Evolutionary conservation across 257 asterid genomes (phyloP), one percentile per base, ranked within the genome.

Genomic region (Nicotiana benthamiana): DNA sequence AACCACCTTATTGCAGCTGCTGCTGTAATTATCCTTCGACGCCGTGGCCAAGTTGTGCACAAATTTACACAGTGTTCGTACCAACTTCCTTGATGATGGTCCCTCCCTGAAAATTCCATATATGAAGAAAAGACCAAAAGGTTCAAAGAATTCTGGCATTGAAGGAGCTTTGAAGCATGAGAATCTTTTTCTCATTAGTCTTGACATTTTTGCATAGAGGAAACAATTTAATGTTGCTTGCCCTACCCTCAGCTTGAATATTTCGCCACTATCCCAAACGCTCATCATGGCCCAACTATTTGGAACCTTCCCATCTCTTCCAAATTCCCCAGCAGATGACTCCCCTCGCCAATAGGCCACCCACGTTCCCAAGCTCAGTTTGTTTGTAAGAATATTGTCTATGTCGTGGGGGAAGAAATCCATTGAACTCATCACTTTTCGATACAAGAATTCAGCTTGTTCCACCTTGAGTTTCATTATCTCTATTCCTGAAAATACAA

Each of bases 361-460:
- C 90, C 90, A 87, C 30, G 90, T 87, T 20, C 90, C 90, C 43
- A 84, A n/a, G 48, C 86, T 87, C 80, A 87, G 80, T 80, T 54
- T 77, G 63, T 87, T 84, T 11, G 18, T 78, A 18, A 85, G 27
- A 17, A 87, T 81, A 40, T 70, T 57, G 78, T 87, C 86, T 3
- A 87, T 87, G 26, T 87, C 89, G 6, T 80, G 79, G 4, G 89
- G 88, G 66, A 87, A 87, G 56, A 87, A 87, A 32, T 87, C 89
- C 0, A 82, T 52, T 1, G 85, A 84, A 26, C 86, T 65, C 89
- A 87, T 77, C 57, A 84, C 80, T 18, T 83, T 84, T 16, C 86
- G 40, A 24, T 87, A 87, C 46, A 87, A 66, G 17, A 82, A 84
- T 75, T 84, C 89, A 1, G 88, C 89, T 8, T 80, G 83, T 1